Conservation (phyloP, 1,284 basidiomycete species). For the Heterobasidion irregulare region DNA sequence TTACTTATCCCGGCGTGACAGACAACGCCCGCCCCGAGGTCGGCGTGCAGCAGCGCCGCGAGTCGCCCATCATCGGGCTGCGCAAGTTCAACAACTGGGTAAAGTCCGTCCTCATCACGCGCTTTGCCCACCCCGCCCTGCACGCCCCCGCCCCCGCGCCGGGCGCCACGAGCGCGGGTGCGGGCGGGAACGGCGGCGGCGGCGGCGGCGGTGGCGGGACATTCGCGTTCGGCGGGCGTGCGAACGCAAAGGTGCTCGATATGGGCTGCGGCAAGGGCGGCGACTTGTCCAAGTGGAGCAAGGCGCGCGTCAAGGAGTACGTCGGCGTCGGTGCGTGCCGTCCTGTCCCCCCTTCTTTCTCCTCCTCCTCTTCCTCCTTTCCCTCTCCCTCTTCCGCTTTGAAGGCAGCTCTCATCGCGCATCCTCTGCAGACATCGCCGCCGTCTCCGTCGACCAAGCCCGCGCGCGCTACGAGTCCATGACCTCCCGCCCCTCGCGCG, state of each 20-base stretch:
- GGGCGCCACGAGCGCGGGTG: background rate
- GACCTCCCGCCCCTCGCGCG: constrained; percentile 21
- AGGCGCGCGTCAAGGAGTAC: constrained; percentile 76
- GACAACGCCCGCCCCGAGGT: constrained; percentile 93
- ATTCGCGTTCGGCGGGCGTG: constrained; percentile 16
- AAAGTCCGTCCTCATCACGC: constrained; percentile 89
- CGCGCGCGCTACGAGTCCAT: constrained; percentile 37
- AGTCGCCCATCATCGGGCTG: constrained; percentile 94
- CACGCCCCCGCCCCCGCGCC: constrained; percentile 22
- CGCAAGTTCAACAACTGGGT: constrained; percentile 99
- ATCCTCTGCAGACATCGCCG: constrained; percentile 71
- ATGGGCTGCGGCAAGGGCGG: constrained; percentile 98
- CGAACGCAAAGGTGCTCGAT: constrained; percentile 73
- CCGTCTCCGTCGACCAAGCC: constrained; percentile 88
- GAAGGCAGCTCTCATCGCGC: too few species aligned
- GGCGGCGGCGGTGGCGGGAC: constrained; percentile 25
- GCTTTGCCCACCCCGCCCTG: constrained; percentile 67
- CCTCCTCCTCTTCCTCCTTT: too few species aligned
- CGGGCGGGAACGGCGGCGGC: constrained; percentile 9
- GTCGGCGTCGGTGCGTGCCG: constrained; percentile 70
- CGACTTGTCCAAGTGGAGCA: constrained; percentile 93
- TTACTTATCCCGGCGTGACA: constrained; percentile 21
- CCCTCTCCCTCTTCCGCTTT: too few species aligned
- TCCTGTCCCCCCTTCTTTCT: background rate
- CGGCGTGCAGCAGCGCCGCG: constrained; percentile 73